Evolutionary conservation across 169 alveolate genomes (phyloP), one percentile per base, ranked within the genome.

Genomic region (Plasmodium cynomolgi): DNA sequence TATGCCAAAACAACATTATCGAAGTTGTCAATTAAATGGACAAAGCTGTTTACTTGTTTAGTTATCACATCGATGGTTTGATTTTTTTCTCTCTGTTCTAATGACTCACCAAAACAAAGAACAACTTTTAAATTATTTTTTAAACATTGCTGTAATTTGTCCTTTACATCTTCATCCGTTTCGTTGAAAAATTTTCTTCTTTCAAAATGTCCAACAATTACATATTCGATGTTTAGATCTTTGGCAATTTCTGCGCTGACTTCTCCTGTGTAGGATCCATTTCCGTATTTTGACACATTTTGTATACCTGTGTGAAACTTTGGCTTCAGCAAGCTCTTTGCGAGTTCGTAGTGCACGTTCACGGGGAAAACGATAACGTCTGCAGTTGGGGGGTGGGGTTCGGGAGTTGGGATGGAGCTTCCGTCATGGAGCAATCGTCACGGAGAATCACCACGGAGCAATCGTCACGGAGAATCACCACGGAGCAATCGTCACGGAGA

Each of bases 231-330:
- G 15, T 99, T 99, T 73, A 98, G 84, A 93, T 98, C 99, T 77
- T 95, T 95, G 17, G 99, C 96, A 96, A 98, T 98, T 56, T 98
- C 99, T 20, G 98, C 99, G 82, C 99, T 95, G 62, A 98, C 84
- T 95, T 99, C 99, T 17, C 99, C 99, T 23, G 99, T 99, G 97
- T 96, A 99, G 33, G 99, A 99, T 31, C 99, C 99, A 81, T 95
- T 96, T 73, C 98, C 99, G 80, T 98, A 97, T 93, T 96, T 96
- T 34, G 99, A 98, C 37, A 97, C 86, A 93, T 99, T 98, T 96
- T 99, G 99, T 54, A 99, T 97, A 26, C 99, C 99, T 37, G 98
- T 97, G 93, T 97, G 83, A 84, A 97, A 97, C 58, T 95, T 93
- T 29, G 93, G 93, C 17, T 95, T 62, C 56, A 97, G 84, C 83